A percentile compares a stretch with the other conserved stretches of the same genome.
Conservation (phyloP, 2,329 filamentous ascomycete genomes). For the Xylariaceae sp. region DNA sequence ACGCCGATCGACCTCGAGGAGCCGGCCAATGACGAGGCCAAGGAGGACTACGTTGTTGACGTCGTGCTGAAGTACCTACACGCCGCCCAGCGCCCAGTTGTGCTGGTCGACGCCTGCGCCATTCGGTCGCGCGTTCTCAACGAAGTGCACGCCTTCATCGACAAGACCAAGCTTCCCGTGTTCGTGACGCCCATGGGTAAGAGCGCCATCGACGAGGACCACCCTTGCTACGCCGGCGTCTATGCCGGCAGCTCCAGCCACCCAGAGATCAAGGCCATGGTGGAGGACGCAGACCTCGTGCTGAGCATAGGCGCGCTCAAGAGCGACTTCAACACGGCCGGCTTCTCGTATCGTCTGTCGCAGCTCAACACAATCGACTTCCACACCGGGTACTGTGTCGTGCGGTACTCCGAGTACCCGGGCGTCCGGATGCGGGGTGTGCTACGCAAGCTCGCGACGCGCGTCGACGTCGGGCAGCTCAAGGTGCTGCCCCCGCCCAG, state of each 20-base stretch:
- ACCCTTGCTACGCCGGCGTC: constrained; percentile 73
- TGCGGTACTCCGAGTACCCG: constrained; percentile 74
- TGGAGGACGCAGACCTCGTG: constrained; percentile 67
- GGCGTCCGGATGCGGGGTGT: constrained; percentile 74
- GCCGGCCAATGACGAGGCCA: constrained; percentile 60
- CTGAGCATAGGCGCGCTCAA: constrained; percentile 61
- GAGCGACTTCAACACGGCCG: constrained; percentile 77
- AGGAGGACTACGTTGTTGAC: constrained; percentile 77
- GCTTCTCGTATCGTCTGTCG: constrained; percentile 74
- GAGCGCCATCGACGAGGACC: constrained; percentile 70
- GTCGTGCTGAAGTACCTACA: constrained; percentile 69
- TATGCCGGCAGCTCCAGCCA: constrained; percentile 76
- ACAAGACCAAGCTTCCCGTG: constrained; percentile 69
- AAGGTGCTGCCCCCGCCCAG: constrained; percentile 48
- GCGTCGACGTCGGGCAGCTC: constrained; percentile 53
- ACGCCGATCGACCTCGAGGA: constrained; percentile 62
- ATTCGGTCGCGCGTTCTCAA: constrained; percentile 68
- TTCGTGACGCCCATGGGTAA: constrained; percentile 93
- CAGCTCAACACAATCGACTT: constrained; percentile 77
- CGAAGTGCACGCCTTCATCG: constrained; percentile 67
- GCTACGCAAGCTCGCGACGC: constrained; percentile 61
- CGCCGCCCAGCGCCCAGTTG: constrained; percentile 66
- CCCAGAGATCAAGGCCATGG: constrained; percentile 54
- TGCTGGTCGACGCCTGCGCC: constrained; percentile 79
- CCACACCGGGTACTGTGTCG: constrained; percentile 66